Conservation (phyloP, 768 basidiomycete genomes). For the Lactarius sp. region DNA sequence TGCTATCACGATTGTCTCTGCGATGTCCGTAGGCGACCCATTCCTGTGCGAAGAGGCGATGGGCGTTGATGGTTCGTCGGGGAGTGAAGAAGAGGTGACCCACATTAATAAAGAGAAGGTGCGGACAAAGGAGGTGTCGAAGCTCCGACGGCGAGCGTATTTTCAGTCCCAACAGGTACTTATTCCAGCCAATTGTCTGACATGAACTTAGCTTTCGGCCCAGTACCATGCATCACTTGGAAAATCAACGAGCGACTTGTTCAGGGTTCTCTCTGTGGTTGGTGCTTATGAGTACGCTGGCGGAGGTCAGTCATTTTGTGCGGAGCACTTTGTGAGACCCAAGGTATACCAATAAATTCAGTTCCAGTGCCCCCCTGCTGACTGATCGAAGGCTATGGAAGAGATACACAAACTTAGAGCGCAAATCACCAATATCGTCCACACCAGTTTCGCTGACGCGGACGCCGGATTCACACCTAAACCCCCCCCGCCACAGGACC, state of each 20-base stretch:
- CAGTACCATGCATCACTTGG: conserved; percentile 81
- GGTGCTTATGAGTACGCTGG: conserved; percentile 95
- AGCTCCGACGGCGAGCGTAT: conserved; percentile 65
- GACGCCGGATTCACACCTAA: conserved; percentile 58
- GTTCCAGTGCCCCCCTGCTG: background rate
- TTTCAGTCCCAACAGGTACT: conserved; percentile 77
- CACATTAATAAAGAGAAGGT: conserved; percentile 45
- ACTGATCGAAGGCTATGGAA: conserved; percentile 77
- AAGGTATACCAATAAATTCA: conserved; percentile 51
- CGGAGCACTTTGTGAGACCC: conserved; percentile 80
- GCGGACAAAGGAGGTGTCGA: conserved; percentile 53
- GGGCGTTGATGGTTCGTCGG: conserved; percentile 39
- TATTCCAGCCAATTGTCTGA: conserved; percentile 10
- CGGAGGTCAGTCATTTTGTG: conserved; percentile 75
- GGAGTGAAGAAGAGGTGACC: conserved; percentile 38
- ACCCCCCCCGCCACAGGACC: conserved; percentile 68
- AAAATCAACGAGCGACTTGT: conserved; percentile 74
- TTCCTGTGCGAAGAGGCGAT: conserved; percentile 82
- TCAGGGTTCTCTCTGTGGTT: conserved; percentile 86
- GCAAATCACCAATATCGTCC: conserved; percentile 84
- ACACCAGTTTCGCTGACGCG: conserved; percentile 64
- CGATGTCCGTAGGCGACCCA: conserved; percentile 91
- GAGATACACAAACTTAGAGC: conserved; percentile 94
- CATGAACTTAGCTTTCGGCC: background rate
- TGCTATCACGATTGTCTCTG: conserved; percentile 85